Base-by-base conservation (phyloP, 371 early-diverging fungal genomes). In the Paraphysoderma sedebokerense region DNA sequence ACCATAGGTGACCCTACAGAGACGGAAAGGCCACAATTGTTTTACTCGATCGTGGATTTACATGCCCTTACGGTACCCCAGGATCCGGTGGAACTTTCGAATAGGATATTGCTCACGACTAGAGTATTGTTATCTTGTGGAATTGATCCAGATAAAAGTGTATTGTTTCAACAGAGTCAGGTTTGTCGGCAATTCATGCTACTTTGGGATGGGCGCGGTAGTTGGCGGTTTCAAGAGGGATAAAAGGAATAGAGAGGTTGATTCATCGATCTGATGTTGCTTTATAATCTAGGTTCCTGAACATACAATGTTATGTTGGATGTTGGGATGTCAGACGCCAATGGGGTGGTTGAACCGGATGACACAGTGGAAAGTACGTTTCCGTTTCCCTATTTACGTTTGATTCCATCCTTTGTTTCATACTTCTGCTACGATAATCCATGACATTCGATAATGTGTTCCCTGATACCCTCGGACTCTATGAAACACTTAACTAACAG, bases 31-130 rank as follows among this genome's bases (percentile, higher is more conserved):
- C 13, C 20, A 5, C 45, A 45, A 26, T 37, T 71, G 7, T 69
- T 79, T 29, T 88, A 81, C 61, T 74, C 72, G 35, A 73, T 92
- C 47, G 92, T 85, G 12, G 92, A 92, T 53, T 60, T 95, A 12
- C 96, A 95, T 55, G 90, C 96, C 0, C 62, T 92, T 20, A 92
- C 96, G 0, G 63, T 81, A 49, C 88, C 85, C 1, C 82, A 82
- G 50, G 60, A 79, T 31, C 85, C 93, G 0, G 51, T 52, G 2
- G 49, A 46, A 15, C 62, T 92, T 36, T 63, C 76, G n/a, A 55
- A 62, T 32, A 74, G 76, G 34, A 79, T 76, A 7, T 22, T 57
- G 0, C 79, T 85, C 23, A 77, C 81, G 72, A 82, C 87, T 0
- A 69, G 70, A 0, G 61, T 76, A 8, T 57, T 93, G 20, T 52